These are phyloP conservation scores for Linnemannia schmuckeri DNA, from an alignment of 192 early-diverging fungal species.

Conservation along the genomic window DNA sequence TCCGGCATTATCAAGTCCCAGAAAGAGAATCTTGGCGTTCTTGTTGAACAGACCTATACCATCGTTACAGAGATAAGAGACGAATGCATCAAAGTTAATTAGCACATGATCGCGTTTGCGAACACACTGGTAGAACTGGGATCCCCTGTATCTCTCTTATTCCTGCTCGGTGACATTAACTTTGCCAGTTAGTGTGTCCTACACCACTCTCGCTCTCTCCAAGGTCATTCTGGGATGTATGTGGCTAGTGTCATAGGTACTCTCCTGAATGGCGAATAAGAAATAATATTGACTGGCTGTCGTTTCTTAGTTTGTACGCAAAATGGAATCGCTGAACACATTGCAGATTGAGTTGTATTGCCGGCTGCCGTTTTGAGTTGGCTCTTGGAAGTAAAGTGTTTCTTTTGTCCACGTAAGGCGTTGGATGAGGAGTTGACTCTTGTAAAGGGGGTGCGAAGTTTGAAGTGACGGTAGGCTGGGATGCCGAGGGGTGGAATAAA, in stretches of 20 bases:
- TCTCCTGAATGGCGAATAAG: not conserved
- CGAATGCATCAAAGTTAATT: not conserved
- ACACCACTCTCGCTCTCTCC: not conserved
- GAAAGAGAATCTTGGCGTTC: conserved; percentile 97
- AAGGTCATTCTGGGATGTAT: not conserved
- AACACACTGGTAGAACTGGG: not conserved
- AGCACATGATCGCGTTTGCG: not conserved
- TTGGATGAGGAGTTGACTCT: no score
- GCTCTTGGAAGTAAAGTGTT: no score
- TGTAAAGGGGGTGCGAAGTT: no score
- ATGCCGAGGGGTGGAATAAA: not conserved
- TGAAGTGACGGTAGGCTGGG: no score
- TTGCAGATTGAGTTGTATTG: no score
- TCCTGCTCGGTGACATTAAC: not conserved
- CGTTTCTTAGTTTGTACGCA: not conserved
- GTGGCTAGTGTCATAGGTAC: not conserved
- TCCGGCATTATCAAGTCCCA: conserved; percentile 97
- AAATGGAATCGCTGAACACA: not conserved
- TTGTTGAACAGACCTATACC: conserved; percentile 94
- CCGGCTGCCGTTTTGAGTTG: no score
- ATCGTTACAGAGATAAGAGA: not conserved
- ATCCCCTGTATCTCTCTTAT: not conserved
- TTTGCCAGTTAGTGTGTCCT: not conserved
- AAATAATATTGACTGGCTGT: not conserved
- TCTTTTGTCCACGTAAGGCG: no score